Conservation (phyloP, 2,329 filamentous ascomycete species). For the Pyricularia sp. region DNA sequence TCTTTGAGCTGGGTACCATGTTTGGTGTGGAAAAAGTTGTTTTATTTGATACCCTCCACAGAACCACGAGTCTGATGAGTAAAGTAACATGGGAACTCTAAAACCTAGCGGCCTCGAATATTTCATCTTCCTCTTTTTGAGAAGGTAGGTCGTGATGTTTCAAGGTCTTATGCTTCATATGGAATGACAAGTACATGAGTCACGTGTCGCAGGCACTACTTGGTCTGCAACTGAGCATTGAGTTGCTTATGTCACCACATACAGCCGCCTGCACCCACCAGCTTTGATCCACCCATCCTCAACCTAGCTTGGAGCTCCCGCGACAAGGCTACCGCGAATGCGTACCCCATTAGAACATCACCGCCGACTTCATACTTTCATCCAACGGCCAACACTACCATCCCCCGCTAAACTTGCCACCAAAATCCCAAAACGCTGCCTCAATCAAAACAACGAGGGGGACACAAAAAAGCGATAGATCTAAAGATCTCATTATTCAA, state of each 20-base stretch:
- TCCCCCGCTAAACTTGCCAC: neutral
- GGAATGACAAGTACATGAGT: neutral
- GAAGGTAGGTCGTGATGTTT: neutral
- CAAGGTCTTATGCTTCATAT: neutral
- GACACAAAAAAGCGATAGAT: neutral
- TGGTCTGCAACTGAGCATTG: neutral
- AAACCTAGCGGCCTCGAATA: neutral
- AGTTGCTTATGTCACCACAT: neutral
- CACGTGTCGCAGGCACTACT: neutral
- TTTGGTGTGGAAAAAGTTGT: neutral
- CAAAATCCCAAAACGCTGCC: neutral
- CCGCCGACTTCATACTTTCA: neutral
- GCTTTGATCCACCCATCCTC: neutral
- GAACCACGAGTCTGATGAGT: neutral
- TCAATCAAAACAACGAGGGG: neutral
- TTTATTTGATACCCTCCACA: neutral
- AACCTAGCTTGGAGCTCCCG: neutral
- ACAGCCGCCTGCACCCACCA: neutral
- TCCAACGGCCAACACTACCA: neutral
- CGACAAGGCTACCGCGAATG: constrained; percentile 1
- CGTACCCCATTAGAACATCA: neutral
- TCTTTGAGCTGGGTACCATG: constrained; percentile 30
- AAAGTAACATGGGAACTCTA: neutral
- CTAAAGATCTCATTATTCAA: constrained; percentile 20
- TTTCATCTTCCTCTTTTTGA: neutral